Conservation (phyloP, 148 eudicot species). For the Nepenthes gracilis region DNA sequence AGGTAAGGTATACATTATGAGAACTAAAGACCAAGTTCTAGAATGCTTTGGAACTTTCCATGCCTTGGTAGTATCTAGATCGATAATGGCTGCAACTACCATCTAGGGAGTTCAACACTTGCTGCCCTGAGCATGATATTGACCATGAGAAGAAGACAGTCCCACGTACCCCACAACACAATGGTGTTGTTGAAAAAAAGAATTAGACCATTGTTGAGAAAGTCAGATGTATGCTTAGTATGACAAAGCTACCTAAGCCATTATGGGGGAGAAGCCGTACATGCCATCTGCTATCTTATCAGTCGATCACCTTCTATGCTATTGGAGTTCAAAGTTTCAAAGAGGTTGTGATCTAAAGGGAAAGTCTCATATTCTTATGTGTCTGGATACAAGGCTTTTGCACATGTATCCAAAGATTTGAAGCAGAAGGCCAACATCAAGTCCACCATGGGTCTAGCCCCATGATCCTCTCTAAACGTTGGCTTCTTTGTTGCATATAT, state of each 20-base stretch:
- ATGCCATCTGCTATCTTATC: constrained; percentile 1
- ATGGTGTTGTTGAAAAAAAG: constrained; percentile 5
- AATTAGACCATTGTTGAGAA: constrained; percentile 10
- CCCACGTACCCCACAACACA: constrained; percentile 5
- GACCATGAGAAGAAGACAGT: background rate
- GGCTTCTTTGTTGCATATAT: too few species aligned
- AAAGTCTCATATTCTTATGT: constrained; percentile 6
- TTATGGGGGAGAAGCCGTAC: constrained; percentile 11
- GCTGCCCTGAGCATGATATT: background rate
- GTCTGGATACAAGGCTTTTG: constrained; percentile 10
- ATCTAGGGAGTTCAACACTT: background rate
- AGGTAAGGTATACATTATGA: background rate
- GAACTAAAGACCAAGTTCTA: background rate
- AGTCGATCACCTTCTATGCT: constrained; percentile 10
- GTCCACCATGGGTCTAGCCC: background rate
- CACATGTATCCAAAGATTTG: constrained; percentile 9
- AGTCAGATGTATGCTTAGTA: constrained; percentile 6
- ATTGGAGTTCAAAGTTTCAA: constrained; percentile 7
- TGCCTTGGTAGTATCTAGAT: background rate
- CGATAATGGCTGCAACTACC: background rate
- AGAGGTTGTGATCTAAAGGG: constrained; percentile 3
- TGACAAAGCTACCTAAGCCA: background rate
- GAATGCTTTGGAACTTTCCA: background rate
- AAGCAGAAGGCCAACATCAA: background rate
- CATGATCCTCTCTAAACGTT: too few species aligned